A percentile compares a stretch with the other conserved stretches of the same genome.
Evolutionary conservation across 768 basidiomycete genomes (phyloP).

Genomic region (Serendipita sp.): DNA sequence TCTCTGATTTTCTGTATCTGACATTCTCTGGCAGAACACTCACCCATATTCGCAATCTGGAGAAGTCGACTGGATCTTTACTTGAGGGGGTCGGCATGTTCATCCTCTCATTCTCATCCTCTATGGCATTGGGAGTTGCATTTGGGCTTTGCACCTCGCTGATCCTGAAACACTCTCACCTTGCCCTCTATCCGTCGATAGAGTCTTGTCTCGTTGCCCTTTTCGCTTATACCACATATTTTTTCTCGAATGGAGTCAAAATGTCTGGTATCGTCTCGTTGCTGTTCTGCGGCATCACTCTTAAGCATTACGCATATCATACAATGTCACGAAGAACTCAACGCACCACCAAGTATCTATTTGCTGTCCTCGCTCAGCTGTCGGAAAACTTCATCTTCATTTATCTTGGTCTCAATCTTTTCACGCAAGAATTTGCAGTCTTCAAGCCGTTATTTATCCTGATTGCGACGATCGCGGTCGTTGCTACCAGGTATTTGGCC

Average conservation of each 20-base stretch:
- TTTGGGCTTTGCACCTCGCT: constrained; percentile 87
- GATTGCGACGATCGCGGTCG: constrained; percentile 79
- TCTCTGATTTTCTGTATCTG: neutral
- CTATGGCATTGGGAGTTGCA: constrained; percentile 81
- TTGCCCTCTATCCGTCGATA: constrained; percentile 76
- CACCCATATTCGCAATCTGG: constrained; percentile 77
- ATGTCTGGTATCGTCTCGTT: constrained; percentile 97
- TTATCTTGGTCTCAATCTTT: constrained; percentile 92
- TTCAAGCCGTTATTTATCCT: constrained; percentile 92
- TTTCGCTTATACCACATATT: constrained; percentile 92
- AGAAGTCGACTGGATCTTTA: constrained; percentile 61
- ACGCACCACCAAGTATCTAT: constrained; percentile 87
- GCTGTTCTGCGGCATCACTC: constrained; percentile 94
- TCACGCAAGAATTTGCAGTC: constrained; percentile 70
- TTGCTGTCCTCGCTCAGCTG: constrained; percentile 81
- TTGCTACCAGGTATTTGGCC: constrained; percentile 88
- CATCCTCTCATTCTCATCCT: constrained; percentile 84
- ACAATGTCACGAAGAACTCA: constrained; percentile 96
- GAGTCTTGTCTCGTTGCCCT: constrained; percentile 94
- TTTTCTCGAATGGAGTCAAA: constrained; percentile 89
- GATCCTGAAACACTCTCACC: constrained; percentile 83
- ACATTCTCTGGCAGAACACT: constrained; percentile 44
- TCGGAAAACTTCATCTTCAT: constrained; percentile 99
- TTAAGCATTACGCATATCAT: constrained; percentile 99
- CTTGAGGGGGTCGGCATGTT: constrained; percentile 98